Base-by-base conservation (phyloP, 2,329 filamentous ascomycete genomes). In the Aspergillus ochraceoroseus region DNA sequence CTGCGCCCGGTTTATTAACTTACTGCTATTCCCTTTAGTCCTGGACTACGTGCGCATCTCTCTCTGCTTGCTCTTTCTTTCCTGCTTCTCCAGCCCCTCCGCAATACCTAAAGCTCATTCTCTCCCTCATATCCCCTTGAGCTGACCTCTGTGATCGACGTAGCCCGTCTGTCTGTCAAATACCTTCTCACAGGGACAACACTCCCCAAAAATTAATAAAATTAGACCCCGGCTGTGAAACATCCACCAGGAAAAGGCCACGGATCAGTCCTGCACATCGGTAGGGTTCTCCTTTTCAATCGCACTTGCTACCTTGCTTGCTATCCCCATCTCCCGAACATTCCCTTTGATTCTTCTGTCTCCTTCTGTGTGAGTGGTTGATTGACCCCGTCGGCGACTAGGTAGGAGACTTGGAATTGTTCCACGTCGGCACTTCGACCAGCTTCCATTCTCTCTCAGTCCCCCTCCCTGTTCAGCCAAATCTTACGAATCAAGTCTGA, bases 1-100 rank as follows among this genome's bases (percentile, higher is more conserved):
- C 50, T 41, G 43, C 47, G 32, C 43, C 44, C 40, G 46, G 36
- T 40, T 48, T 50, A 52, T 49, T 49, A 49, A 47, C 43, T 46
- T 45, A 38, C 40, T 38, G 43, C 41, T 49, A 47, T 43, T 32
- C 31, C 32, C 27, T 33, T 32, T 39, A 33, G 34, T 47, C 27
- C 20, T 41, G 32, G 28, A 32, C 30, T 33, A 35, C 33, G 12
- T 40, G 38, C 33, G 27, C 18, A 44, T 43, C 31, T 29, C 17
- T 30, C 31, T 32, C 17, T 23, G 11, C 28, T 34, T 34, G 29
- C 38, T 39, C 9, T 41, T 47, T 35, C 30, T 44, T 47, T 35
- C 30, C 43, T 40, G 39, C 32, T 46, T 49, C 43, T 43, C 43
- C 38, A 47, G 26, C 35, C 43, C 46, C 48, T 51, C 47, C 49